Evolutionary conservation across 805 yeast genomes (phyloP).

Genomic region (Jamesozyma gamospora): DNA sequence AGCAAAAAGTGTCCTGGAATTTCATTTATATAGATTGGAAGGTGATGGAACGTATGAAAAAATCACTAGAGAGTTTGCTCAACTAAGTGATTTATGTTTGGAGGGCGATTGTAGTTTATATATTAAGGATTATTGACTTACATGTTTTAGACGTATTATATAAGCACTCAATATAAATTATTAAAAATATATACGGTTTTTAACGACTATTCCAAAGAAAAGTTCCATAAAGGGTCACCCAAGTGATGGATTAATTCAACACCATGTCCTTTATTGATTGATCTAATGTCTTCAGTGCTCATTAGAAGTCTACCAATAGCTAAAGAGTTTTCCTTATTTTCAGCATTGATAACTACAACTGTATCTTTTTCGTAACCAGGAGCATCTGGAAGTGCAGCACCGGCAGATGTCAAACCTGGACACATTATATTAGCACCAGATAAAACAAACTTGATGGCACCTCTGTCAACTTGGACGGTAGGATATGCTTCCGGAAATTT

Average conservation of each 20-base stretch:
- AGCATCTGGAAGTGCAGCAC: constrained; percentile 73
- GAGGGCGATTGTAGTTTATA: background rate
- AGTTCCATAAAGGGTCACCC: constrained; percentile 83
- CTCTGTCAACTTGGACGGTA: constrained; percentile 81
- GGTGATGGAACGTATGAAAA: background rate
- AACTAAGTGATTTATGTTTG: background rate
- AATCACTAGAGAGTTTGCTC: constrained; percentile 2
- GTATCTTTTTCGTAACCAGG: constrained; percentile 45
- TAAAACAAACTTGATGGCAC: constrained; percentile 91
- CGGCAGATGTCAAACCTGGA: constrained; percentile 82
- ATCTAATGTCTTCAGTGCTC: constrained; percentile 83
- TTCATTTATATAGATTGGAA: constrained; percentile 6
- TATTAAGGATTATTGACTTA: background rate
- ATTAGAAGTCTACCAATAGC: constrained; percentile 82
- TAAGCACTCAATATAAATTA: background rate
- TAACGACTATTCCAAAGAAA: constrained; percentile 35
- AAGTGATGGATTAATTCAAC: constrained; percentile 72
- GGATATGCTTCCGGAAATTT: constrained; percentile 80
- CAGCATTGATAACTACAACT: constrained; percentile 79
- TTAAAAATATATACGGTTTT: background rate
- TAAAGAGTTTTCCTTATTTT: constrained; percentile 83
- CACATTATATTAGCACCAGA: constrained; percentile 97
- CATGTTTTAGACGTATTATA: background rate
- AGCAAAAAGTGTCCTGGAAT: constrained; percentile 1
- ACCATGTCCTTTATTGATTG: constrained; percentile 79